Percentiles rank a stretch among this genome's conserved stretches.
Evolutionary conservation across 1,139 yeast genomes (phyloP).

Genomic region (Taiozyma sp.): DNA sequence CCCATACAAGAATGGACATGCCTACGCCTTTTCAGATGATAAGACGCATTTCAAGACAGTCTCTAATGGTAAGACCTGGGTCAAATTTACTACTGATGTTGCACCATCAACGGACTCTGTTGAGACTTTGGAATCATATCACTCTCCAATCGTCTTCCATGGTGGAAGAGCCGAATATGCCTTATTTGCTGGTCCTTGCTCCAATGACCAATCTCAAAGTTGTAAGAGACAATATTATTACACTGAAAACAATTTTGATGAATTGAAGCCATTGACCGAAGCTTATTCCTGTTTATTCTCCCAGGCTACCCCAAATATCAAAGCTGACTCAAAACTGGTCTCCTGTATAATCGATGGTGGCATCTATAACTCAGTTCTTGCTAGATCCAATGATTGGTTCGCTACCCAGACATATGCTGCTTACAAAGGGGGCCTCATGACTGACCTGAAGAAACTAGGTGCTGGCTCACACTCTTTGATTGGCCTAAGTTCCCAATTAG

Average conservation of each 20-base stretch:
- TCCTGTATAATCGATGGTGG: conserved; percentile 43
- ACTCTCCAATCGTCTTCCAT: conserved; percentile 33
- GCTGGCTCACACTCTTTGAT: conserved; percentile 49
- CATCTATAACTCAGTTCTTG: conserved; percentile 33
- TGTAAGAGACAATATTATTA: conserved; percentile 40
- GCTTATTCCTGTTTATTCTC: conserved; percentile 48
- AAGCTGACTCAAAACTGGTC: conserved; percentile 34
- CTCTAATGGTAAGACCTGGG: conserved; percentile 58
- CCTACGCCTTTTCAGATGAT: conserved; percentile 43
- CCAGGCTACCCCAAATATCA: conserved; percentile 37
- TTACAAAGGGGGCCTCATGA: conserved; percentile 25
- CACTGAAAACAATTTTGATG: conserved; percentile 48
- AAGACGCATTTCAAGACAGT: conserved; percentile 44
- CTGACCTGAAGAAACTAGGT: conserved; percentile 41
- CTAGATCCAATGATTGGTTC: conserved; percentile 50
- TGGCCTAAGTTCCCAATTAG: conserved; percentile 38
- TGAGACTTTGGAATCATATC: conserved; percentile 12
- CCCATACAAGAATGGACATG: conserved; percentile 41
- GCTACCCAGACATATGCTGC: conserved; percentile 30
- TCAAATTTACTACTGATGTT: conserved; percentile 31
- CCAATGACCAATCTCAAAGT: conserved; percentile 15
- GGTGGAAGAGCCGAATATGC: conserved; percentile 35
- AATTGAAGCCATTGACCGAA: conserved; percentile 33
- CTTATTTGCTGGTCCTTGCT: conserved; percentile 38
- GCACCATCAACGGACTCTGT: conserved; percentile 22